Evolutionary conservation across 495 filamentous ascomycete genomes (phyloP), one percentile per base, ranked within the genome.

Genomic region (Talaromyces liani): DNA sequence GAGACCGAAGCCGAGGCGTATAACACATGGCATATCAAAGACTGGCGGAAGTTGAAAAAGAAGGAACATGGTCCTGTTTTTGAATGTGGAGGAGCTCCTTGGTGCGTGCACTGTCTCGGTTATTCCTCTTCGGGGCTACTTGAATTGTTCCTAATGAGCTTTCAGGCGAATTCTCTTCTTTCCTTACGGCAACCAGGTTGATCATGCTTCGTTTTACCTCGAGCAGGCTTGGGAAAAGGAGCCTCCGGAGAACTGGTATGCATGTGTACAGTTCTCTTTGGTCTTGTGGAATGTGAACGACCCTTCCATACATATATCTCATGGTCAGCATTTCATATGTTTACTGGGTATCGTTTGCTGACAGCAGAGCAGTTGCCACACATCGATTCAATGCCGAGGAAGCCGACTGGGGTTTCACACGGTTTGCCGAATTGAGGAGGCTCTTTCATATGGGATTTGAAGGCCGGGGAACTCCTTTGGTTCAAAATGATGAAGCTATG

Each of bases 321-420:
- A 91, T 65, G 77, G 82, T 86, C 80, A 64, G 74, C 39, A 36
- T 36, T 20, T n/a, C 8, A 18, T 25, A 7, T 22, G 2, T 7
- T 20, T 56, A 16, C 53, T 29, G 6, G 6, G 45, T 9, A 20
- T 4, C n/a, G 6, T 20, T 4, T 6, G 18, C 27, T 4, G 34
- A 57, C 4, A 36, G 20, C 7, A 64, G 29, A 62, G 10, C 68
- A 86, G 84, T 82, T 63, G 84, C 84, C 53, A 91, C 91, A 63
- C 94, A 99, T 69, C 88, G 94, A 60, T 99, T 97, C 71, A 97
- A 90, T 10, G 88, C 87, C 47, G 93, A 97, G 22, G 94, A 99
- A 76, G 91, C 91, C n/a, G 94, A 99, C 68, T 99, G 94, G 94
- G 94, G 94, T 1, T 99, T 99, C 70, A 98, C 95, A 4, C 77